Evolutionary conservation across 306 rosid species (phyloP).

Genomic region (Coriaria nepalensis): DNA sequence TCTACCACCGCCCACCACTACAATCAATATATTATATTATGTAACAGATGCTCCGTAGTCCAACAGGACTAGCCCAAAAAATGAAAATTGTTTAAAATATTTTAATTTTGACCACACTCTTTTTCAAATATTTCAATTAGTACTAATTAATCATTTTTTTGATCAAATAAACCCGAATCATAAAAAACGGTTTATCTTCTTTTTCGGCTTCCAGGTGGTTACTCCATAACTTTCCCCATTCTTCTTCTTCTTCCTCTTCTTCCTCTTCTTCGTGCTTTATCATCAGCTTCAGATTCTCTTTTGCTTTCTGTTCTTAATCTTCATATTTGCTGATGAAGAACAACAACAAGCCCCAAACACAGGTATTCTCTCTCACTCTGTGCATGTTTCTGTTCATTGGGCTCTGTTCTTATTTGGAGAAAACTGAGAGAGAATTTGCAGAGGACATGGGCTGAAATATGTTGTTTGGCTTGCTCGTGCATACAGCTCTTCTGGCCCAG

Average conservation of each 20-base stretch:
- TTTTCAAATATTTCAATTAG: too few relatives aligned
- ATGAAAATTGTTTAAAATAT: too few relatives aligned
- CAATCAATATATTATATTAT: too few relatives aligned
- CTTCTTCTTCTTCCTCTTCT: constrained; percentile 4
- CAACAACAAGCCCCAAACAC: constrained; percentile 27
- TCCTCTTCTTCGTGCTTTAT: constrained; percentile 3
- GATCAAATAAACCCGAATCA: too few relatives aligned
- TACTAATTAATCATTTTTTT: too few relatives aligned
- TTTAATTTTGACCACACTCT: too few relatives aligned
- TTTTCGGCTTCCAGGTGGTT: too few relatives aligned
- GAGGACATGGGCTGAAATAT: constrained; percentile 59
- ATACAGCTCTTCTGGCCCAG: constrained; percentile 69
- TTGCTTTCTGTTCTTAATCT: constrained; percentile 1
- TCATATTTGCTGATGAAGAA: constrained; percentile 31
- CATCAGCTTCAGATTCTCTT: background rate
- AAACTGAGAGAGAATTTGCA: constrained; percentile 53
- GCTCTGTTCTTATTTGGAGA: constrained; percentile 26
- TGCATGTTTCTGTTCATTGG: background rate
- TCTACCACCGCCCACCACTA: too few relatives aligned
- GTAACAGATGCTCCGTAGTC: too few relatives aligned
- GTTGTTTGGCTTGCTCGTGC: constrained; percentile 42
- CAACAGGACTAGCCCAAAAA: too few relatives aligned
- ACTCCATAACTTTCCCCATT: background rate
- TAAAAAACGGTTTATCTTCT: too few relatives aligned
- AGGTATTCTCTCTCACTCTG: constrained; percentile 31